Percentiles rank a stretch among this genome's conserved stretches.
Evolutionary conservation across 2,329 filamentous ascomycete species (phyloP).

Genomic region (Botryotinia globosa): DNA sequence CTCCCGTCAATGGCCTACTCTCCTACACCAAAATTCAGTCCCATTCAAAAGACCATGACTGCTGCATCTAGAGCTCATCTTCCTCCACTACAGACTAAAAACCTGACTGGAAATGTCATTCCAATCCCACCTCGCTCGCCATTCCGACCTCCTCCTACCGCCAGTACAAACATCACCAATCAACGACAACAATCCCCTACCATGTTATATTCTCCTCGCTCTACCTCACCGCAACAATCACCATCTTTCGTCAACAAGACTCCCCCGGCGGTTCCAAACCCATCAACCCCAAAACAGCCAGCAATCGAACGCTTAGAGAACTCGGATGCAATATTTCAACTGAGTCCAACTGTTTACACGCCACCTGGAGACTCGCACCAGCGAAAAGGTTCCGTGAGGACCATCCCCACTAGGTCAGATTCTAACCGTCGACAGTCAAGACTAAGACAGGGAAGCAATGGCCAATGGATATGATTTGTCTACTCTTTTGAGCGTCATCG

Average conservation of each 20-base stretch:
- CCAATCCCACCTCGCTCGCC: conserved; percentile 18
- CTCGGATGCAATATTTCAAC: conserved; percentile 26
- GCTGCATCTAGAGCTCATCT: conserved; percentile 13
- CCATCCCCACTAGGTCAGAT: not conserved
- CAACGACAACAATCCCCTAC: conserved; percentile 21
- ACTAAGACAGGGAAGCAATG: not conserved
- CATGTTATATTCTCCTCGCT: not conserved
- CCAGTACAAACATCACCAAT: conserved; percentile 5
- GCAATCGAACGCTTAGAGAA: conserved; percentile 39
- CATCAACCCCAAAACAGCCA: conserved; percentile 5
- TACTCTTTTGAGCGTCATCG: not conserved
- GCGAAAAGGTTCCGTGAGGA: conserved; percentile 17
- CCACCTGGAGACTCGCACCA: conserved; percentile 18
- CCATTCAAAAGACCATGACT: not conserved
- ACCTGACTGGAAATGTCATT: conserved; percentile 7
- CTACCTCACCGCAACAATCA: not conserved
- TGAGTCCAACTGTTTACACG: conserved; percentile 53
- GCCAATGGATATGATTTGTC: not conserved
- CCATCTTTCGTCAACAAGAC: conserved; percentile 26
- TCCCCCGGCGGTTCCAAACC: conserved; percentile 28
- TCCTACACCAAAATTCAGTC: not conserved
- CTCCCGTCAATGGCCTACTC: not conserved
- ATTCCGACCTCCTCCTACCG: conserved; percentile 18
- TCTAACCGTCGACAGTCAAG: not conserved
- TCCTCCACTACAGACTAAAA: conserved; percentile 19